A percentile compares a stretch with the other conserved stretches of the same genome.
phyloP scores from a whole-genome alignment of 345 rosid species.

The Linum usitatissimum region DNA sequence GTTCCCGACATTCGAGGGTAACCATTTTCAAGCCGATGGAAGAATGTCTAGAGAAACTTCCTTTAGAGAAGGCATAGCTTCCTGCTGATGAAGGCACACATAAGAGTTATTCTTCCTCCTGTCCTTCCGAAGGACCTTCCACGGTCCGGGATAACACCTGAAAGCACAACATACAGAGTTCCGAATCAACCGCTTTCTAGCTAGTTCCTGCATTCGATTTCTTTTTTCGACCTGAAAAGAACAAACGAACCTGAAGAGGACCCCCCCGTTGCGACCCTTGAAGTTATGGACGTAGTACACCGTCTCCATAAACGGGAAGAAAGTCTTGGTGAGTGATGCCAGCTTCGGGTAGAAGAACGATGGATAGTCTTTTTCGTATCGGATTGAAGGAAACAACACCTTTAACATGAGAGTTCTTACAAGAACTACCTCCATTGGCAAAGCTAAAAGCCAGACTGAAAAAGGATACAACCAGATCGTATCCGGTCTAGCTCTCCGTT shows the following conservation, averaged over 20 bases:
- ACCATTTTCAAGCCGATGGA: slow-evolving; percentile 38
- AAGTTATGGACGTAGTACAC: slow-evolving; percentile 91
- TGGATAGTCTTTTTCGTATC: slow-evolving; percentile 57
- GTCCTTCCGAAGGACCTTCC: slow-evolving; percentile 65
- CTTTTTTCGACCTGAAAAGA: neutral
- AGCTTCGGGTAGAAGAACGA: slow-evolving; percentile 90
- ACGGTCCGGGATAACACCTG: slow-evolving; percentile 90
- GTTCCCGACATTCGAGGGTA: too few species aligned
- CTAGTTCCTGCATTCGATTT: too few species aligned
- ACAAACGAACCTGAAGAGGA: slow-evolving; percentile 62
- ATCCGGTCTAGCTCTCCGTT: slow-evolving; percentile 94
- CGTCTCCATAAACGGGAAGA: slow-evolving; percentile 79
- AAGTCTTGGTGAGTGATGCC: slow-evolving; percentile 58
- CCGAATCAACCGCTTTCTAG: neutral
- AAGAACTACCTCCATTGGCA: neutral
- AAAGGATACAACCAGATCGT: slow-evolving; percentile 94
- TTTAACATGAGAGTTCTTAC: neutral
- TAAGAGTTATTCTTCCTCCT: slow-evolving; percentile 19
- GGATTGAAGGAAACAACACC: slow-evolving; percentile 22
- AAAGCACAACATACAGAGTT: neutral
- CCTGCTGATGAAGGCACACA: slow-evolving; percentile 60
- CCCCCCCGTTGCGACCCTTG: slow-evolving; percentile 73
- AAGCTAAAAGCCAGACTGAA: neutral
- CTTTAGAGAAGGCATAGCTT: slow-evolving; percentile 78
- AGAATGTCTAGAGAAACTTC: slow-evolving; percentile 84